Evolutionary conservation across 164 flowering plant genomes (phyloP).

Genomic region (Nymphaea thermarum): DNA sequence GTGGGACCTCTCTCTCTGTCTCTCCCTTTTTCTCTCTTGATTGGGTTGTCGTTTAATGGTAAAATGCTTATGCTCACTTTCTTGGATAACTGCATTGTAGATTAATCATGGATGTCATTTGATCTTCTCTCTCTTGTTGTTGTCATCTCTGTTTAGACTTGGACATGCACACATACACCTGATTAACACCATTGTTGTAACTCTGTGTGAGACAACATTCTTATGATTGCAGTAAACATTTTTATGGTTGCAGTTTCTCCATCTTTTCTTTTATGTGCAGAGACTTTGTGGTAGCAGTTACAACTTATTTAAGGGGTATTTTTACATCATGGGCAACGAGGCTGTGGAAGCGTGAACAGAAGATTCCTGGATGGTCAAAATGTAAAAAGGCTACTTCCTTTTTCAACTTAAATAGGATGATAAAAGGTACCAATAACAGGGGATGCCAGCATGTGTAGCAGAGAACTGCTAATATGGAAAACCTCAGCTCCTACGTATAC

Average conservation of each 20-base stretch:
- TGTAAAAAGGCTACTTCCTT: conserved; percentile 42
- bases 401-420: conserved; percentile 28
- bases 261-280: conserved; percentile 26
- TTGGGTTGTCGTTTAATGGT: no score
- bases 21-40: neutral
- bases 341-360: conserved; percentile 40
- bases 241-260: neutral
- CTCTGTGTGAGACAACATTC: neutral
- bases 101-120: neutral
- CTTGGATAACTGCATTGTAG: neutral
- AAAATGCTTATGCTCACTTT: neutral
- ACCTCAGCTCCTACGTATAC: no score
- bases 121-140: no score
- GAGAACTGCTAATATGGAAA: no score
- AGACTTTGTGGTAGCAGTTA: conserved; percentile 31
- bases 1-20: neutral
- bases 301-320: conserved; percentile 33
- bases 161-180: no score
- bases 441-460: conserved; percentile 44
- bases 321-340: conserved; percentile 32
- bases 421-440: conserved; percentile 15
- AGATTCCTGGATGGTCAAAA: conserved; percentile 31
- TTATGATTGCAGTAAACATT: no score
- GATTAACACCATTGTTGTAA: no score
- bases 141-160: no score